Evolutionary conservation across 2,329 filamentous ascomycete species (phyloP).

Genomic region (Simplicillium sp.): DNA sequence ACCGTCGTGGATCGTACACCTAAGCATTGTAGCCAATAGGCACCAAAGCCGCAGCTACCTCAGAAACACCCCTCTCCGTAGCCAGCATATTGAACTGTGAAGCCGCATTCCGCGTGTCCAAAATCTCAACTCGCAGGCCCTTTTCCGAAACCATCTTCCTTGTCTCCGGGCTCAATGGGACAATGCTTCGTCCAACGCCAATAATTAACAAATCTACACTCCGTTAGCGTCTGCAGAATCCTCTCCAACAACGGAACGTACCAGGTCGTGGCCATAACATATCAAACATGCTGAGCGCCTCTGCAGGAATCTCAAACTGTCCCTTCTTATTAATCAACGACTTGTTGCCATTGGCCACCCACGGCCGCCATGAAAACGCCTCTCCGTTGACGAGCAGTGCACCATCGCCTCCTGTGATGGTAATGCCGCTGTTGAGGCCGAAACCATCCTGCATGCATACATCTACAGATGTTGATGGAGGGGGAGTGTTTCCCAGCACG

Average conservation of each 20-base stretch:
- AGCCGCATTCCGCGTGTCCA: slow-evolving; percentile 89
- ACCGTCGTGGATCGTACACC: no score
- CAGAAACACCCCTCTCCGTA: slow-evolving; percentile 80
- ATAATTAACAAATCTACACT: slow-evolving; percentile 71
- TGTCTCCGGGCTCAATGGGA: slow-evolving; percentile 68
- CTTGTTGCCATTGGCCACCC: slow-evolving; percentile 42
- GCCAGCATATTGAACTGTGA: slow-evolving; percentile 91
- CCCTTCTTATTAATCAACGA: slow-evolving; percentile 64
- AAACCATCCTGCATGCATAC: slow-evolving; percentile 78
- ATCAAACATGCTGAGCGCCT: slow-evolving; percentile 66
- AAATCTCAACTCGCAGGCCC: slow-evolving; percentile 77
- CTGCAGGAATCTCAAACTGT: slow-evolving; percentile 66
- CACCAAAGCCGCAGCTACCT: slow-evolving; percentile 81
- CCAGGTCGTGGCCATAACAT: slow-evolving; percentile 83
- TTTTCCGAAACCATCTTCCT: slow-evolving; percentile 63
- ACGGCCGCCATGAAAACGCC: slow-evolving; percentile 82
- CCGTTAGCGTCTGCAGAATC: background rate
- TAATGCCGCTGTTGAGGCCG: slow-evolving; percentile 70
- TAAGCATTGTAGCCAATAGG: slow-evolving; percentile 61
- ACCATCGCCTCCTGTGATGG: slow-evolving; percentile 59
- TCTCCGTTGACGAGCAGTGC: slow-evolving; percentile 77
- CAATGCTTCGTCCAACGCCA: slow-evolving; percentile 69
- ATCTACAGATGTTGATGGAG: slow-evolving; percentile 76
- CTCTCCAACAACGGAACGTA: slow-evolving; percentile 31
- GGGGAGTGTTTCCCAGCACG: slow-evolving; percentile 65